A percentile compares a stretch with the other conserved stretches of the same genome.
phyloP scores from a whole-genome alignment of 768 basidiomycete genomes.

The Kwoniella europaea region DNA sequence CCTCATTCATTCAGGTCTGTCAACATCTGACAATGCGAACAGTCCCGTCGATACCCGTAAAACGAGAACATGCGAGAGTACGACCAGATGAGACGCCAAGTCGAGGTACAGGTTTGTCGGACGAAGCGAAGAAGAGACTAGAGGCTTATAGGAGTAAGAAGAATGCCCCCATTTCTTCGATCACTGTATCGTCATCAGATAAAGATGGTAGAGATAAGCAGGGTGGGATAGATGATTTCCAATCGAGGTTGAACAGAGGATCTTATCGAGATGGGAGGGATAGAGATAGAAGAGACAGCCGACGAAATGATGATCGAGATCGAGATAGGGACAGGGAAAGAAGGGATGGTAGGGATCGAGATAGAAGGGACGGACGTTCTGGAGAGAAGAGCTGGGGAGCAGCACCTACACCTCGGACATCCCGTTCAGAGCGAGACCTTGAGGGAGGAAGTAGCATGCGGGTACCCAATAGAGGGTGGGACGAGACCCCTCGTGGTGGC shows the following conservation, averaged over 20 bases:
- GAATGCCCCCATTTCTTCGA: constrained; percentile 64
- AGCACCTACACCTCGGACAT: constrained; percentile 53
- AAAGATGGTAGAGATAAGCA: constrained; percentile 23
- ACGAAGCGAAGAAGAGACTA: constrained; percentile 69
- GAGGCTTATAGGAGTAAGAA: constrained; percentile 76
- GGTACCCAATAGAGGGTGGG: constrained; percentile 91
- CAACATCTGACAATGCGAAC: not conserved
- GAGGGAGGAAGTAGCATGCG: constrained; percentile 71
- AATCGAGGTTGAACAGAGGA: constrained; percentile 83
- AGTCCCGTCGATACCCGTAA: constrained; percentile 79
- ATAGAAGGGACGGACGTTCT: constrained; percentile 58
- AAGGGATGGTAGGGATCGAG: constrained; percentile 57
- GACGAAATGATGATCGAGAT: constrained; percentile 54
- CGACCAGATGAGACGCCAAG: constrained; percentile 91
- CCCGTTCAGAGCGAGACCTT: constrained; percentile 36
- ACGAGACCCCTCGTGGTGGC: constrained; percentile 75
- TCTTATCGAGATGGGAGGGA: constrained; percentile 59
- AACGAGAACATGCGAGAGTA: constrained; percentile 69
- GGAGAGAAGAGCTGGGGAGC: constrained; percentile 53
- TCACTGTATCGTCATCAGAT: constrained; percentile 31
- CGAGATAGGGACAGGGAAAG: constrained; percentile 67
- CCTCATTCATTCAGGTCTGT: not conserved
- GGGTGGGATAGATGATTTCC: constrained; percentile 87
- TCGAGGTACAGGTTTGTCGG: constrained; percentile 85
- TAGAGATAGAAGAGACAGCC: constrained; percentile 33